phyloP scores from a whole-genome alignment of 2,329 filamentous ascomycete genomes.

The Capronia coronata region DNA sequence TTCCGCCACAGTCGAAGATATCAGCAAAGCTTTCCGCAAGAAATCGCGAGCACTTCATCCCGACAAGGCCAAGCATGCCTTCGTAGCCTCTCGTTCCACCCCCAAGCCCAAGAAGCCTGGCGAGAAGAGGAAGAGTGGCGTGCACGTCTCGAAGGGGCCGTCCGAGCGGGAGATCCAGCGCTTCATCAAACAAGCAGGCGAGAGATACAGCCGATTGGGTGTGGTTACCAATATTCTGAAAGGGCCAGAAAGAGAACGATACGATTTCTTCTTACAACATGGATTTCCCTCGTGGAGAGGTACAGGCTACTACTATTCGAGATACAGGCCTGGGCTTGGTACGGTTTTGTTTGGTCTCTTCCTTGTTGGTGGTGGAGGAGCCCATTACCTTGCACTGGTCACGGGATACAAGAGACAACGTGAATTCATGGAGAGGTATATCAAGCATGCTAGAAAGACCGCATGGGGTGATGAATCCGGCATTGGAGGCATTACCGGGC shows the following conservation, averaged over 20 bases:
- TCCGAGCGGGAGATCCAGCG: constrained; percentile 67
- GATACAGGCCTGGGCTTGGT: constrained; percentile 84
- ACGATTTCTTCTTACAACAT: constrained; percentile 88
- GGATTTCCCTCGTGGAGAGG: constrained; percentile 96
- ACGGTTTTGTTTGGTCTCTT: constrained; percentile 78
- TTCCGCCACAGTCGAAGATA: constrained; percentile 72
- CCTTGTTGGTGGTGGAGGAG: constrained; percentile 71
- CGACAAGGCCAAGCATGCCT: constrained; percentile 86
- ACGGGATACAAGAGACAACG: constrained; percentile 83
- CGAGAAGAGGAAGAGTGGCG: constrained; percentile 53
- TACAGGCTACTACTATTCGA: constrained; percentile 95
- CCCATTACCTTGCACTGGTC: constrained; percentile 79
- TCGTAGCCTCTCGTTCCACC: constrained; percentile 61
- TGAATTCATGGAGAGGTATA: constrained; percentile 87
- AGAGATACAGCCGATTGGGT: constrained; percentile 75
- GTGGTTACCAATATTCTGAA: constrained; percentile 81
- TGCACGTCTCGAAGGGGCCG: constrained; percentile 64
- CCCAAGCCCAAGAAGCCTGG: constrained; percentile 48
- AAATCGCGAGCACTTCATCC: constrained; percentile 78
- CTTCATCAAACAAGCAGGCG: constrained; percentile 72
- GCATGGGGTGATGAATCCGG: constrained; percentile 82
- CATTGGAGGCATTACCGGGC: constrained; percentile 59
- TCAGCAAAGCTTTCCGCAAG: constrained; percentile 91
- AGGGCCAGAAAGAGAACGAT: constrained; percentile 72
- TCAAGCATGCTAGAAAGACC: constrained; percentile 76